These are phyloP conservation scores for Spizellomyces sp. DNA, from an alignment of 192 early-diverging fungal species.

Conservation along the genomic window DNA sequence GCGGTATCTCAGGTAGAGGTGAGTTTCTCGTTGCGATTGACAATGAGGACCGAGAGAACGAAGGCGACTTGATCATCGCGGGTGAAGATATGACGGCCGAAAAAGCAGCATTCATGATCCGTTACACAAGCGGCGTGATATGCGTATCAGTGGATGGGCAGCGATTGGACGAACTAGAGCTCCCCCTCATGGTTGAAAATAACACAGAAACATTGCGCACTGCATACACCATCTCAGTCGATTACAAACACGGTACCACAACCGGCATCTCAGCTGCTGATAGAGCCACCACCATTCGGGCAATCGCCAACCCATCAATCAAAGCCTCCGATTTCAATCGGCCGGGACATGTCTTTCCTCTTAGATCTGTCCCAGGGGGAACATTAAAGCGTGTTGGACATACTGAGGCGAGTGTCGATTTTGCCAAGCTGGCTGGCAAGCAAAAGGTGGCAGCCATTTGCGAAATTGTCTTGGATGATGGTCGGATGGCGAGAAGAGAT, in stretches of 20 bases:
- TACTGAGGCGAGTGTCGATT: constrained; percentile 89
- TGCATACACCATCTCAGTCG: constrained; percentile 91
- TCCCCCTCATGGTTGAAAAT: constrained; percentile 91
- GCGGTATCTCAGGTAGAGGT: constrained; percentile 59
- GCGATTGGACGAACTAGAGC: constrained; percentile 77
- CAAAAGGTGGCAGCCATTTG: constrained; percentile 87
- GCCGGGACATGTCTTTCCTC: constrained; percentile 94
- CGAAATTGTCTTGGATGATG: constrained; percentile 91
- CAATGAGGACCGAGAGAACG: constrained; percentile 98
- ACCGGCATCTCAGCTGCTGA: constrained; percentile 97
- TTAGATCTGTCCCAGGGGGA: constrained; percentile 81
- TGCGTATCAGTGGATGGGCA: constrained; percentile 83
- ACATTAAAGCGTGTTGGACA: constrained; percentile 89
- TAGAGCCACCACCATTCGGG: constrained; percentile 75
- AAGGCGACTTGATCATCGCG: constrained; percentile 97
- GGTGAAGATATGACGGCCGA: constrained; percentile 91
- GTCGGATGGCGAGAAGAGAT: constrained; percentile 91
- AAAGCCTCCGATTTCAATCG: constrained; percentile 74
- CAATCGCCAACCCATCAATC: constrained; percentile 70
- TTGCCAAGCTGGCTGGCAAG: constrained; percentile 82
- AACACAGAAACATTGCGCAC: constrained; percentile 92
- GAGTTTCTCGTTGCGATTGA: constrained; percentile 93
- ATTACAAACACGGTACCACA: constrained; percentile 79
- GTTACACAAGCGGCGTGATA: constrained; percentile 91
- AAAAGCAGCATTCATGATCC: constrained; percentile 94